Conservation (phyloP, 1,139 yeast genomes). For the Geotrichum citri-aurantii region DNA sequence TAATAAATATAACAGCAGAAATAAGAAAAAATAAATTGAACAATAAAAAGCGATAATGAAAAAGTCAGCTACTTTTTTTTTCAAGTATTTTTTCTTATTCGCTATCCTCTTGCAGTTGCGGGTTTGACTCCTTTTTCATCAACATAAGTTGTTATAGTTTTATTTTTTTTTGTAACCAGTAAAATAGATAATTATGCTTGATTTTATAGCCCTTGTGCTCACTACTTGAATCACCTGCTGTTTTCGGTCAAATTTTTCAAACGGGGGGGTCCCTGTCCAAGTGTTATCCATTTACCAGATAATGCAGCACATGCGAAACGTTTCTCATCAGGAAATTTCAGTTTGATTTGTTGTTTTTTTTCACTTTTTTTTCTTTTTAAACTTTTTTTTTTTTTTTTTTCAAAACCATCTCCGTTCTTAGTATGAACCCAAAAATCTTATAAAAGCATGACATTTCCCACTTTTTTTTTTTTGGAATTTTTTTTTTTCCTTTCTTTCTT, state of each 20-base stretch:
- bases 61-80: no score
- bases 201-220: no score
- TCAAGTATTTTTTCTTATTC: no score
- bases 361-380: no score
- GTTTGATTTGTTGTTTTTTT: no score
- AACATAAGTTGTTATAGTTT: no score
- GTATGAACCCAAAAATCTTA: neutral
- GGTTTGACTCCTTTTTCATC: neutral
- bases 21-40: neutral
- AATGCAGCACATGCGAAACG: neutral
- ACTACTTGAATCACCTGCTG: neutral
- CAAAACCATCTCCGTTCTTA: neutral
- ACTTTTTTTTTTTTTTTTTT: neutral
- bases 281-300: neutral
- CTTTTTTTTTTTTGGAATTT: neutral
- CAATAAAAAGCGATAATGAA: neutral
- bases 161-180: neutral
- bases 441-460: neutral
- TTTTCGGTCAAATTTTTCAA: neutral
- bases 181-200: no score
- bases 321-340: neutral
- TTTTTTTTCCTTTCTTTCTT: conserved; percentile 15
- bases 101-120: neutral
- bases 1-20: neutral
- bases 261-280: neutral